These are phyloP conservation scores for Scleroderma bovista DNA, from an alignment of 768 basidiomycete genomes.

Conservation along the genomic window DNA sequence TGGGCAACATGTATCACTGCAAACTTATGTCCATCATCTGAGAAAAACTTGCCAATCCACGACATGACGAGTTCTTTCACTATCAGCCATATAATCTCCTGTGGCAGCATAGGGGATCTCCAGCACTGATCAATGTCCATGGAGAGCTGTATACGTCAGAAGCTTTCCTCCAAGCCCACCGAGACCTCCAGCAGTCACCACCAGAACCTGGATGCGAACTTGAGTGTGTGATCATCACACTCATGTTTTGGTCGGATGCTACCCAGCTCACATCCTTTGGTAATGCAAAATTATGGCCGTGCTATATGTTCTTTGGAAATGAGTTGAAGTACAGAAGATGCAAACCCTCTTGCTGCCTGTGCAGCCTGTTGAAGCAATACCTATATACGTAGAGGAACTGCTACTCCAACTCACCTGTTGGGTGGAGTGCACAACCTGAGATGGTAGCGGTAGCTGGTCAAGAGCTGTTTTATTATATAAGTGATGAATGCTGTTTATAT, in stretches of 20 bases:
- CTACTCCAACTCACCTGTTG: too few relatives aligned
- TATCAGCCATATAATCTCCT: conserved; percentile 16
- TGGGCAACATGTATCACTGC: conserved; percentile 9
- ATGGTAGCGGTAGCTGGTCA: too few relatives aligned
- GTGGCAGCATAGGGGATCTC: conserved; percentile 1
- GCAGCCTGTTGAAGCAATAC: too few relatives aligned
- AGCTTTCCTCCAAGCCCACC: conserved; percentile 13
- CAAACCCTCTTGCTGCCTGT: not conserved
- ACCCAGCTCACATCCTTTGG: conserved; percentile 30
- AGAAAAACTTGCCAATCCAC: conserved; percentile 8
- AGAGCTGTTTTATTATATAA: too few relatives aligned
- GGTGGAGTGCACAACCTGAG: too few relatives aligned
- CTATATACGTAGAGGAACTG: too few relatives aligned
- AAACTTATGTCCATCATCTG: conserved; percentile 9
- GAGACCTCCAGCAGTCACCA: conserved; percentile 11
- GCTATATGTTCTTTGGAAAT: conserved; percentile 21
- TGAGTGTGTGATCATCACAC: conserved; percentile 9
- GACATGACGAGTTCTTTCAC: conserved; percentile 8
- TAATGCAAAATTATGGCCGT: conserved; percentile 20
- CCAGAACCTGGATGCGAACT: conserved; percentile 10
- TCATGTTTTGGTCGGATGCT: conserved; percentile 30
- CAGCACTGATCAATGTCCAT: conserved; percentile 2
- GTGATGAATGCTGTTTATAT: too few relatives aligned
- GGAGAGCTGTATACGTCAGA: conserved; percentile 17
- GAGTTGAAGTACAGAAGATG: conserved; percentile 14